Percentiles rank a stretch among this genome's conserved stretches.
These are phyloP conservation scores for Pisolithus microcarpus DNA, from an alignment of 768 basidiomycete genomes.

Conservation along the genomic window DNA sequence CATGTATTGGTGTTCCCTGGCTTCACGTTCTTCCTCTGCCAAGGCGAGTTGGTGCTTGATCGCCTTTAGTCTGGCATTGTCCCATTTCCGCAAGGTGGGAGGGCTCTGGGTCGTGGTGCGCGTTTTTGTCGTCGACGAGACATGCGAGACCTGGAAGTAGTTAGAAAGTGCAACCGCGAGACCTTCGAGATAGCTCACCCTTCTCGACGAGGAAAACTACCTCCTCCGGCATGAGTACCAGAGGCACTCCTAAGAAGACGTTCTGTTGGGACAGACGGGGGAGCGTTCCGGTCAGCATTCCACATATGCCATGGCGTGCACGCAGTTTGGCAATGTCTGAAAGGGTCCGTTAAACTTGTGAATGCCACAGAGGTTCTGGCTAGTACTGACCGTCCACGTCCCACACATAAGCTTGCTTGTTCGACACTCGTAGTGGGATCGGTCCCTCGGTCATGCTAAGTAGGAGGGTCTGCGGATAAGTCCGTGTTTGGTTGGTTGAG, in stretches of 20 bases:
- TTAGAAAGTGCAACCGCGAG: neutral
- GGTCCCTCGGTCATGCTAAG: slow-evolving; percentile 11
- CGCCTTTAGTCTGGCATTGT: slow-evolving; percentile 38
- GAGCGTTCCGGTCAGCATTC: slow-evolving; percentile 81
- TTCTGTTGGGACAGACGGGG: slow-evolving; percentile 96
- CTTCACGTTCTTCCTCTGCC: slow-evolving; percentile 43
- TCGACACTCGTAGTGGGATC: slow-evolving; percentile 65
- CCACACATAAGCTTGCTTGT: slow-evolving; percentile 84
- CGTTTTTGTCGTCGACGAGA: slow-evolving; percentile 63
- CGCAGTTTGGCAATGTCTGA: slow-evolving; percentile 78
- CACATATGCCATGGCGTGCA: slow-evolving; percentile 74
- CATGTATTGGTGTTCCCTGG: slow-evolving; percentile 34
- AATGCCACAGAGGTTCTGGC: neutral
- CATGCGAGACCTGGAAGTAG: slow-evolving; percentile 57
- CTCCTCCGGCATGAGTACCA: slow-evolving; percentile 86
- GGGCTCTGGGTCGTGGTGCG: slow-evolving; percentile 44
- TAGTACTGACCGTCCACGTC: slow-evolving; percentile 60
- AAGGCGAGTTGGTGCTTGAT: slow-evolving; percentile 43
- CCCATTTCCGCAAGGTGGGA: slow-evolving; percentile 50
- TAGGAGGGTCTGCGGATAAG: neutral
- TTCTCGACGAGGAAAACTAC: slow-evolving; percentile 80
- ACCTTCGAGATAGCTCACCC: slow-evolving; percentile 36
- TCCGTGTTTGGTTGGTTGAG: too few species aligned
- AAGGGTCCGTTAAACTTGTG: slow-evolving; percentile 5
- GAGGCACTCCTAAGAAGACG: slow-evolving; percentile 88